Conservation (phyloP, 2,329 filamentous ascomycete species). For the Eurotiales sp. region DNA sequence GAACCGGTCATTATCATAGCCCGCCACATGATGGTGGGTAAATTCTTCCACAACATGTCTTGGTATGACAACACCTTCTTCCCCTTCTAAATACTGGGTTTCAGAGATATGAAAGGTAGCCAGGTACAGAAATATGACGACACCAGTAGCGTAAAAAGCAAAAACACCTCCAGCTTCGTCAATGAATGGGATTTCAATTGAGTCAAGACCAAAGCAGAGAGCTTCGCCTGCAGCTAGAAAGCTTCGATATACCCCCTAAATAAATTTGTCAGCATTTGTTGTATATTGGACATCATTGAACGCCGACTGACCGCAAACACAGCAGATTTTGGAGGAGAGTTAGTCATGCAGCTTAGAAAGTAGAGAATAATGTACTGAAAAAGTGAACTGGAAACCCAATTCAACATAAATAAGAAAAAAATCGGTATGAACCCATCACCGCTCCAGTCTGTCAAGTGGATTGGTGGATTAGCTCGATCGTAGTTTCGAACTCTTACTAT, state of each 20-base stretch:
- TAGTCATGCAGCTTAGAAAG: background rate
- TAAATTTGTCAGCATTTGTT: background rate
- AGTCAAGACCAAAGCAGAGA: slow-evolving; percentile 3
- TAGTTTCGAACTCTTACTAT: background rate
- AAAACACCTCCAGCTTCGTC: background rate
- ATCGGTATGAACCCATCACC: background rate
- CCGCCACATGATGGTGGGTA: background rate
- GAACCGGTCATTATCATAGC: background rate
- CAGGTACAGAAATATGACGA: background rate
- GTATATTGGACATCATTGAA: background rate
- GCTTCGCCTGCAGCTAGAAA: background rate
- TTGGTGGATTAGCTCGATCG: background rate
- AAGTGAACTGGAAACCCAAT: background rate
- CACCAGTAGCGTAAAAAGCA: background rate
- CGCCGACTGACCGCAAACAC: background rate
- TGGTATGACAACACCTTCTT: slow-evolving; percentile 1
- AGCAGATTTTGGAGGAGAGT: background rate
- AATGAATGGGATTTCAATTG: background rate
- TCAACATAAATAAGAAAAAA: background rate
- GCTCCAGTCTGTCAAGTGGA: background rate
- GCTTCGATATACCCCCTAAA: background rate
- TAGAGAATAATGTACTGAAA: slow-evolving; percentile 5
- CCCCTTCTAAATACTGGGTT: background rate
- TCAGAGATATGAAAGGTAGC: slow-evolving; percentile 1
- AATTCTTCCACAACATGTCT: background rate